Evolutionary conservation across 2,329 filamentous ascomycete genomes (phyloP), one percentile per base, ranked within the genome.

Genomic region (Colletotrichum agaves): DNA sequence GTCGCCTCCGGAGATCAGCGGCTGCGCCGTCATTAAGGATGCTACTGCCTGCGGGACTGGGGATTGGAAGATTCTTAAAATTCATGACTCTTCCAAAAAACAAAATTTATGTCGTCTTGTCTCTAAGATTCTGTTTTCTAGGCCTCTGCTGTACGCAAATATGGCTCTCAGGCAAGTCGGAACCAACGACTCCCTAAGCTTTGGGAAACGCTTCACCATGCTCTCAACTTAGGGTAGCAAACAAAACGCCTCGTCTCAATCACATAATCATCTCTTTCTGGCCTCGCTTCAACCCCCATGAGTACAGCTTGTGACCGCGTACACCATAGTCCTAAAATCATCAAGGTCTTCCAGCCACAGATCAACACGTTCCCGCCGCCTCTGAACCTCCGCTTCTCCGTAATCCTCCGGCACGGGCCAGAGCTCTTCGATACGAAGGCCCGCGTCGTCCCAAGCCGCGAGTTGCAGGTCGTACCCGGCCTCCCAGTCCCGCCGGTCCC

Each of bases 321-420:
- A 87, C 1, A 88, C 56, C 82, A 86, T 84, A 19, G 79, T 85
- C 1, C 85, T 85, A 73, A 82, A 87, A 55, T 85, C 85, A 71
- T 88, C 86, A 1, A 85, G 74, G 15, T 74, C 73, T 58, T 84
- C 80, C 5, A 88, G 62, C 86, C 86, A 88, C 17, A 72, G 73
- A 31, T 85, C 83, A 1, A 86, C 78, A 50, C 83, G 78, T 11
- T 71, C 64, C 1, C 75, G 77, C 55, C 78, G 78, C 19, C 74
- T 68, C 0, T 68, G 52, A n/a, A 80, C 61, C 0, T 72, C 74
- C 0, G 70, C 63, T 5, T 79, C 76, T 17, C 75, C 72, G 10
- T 80, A 61, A 1, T 76, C 75, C 0, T 61, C 33, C 2, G 78
- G 76, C 3, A 78, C 73, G 0, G 80, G 78, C 85, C 85, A 88